Conservation (phyloP, 768 basidiomycete genomes). For the Omphalotus guepiniiformis region DNA sequence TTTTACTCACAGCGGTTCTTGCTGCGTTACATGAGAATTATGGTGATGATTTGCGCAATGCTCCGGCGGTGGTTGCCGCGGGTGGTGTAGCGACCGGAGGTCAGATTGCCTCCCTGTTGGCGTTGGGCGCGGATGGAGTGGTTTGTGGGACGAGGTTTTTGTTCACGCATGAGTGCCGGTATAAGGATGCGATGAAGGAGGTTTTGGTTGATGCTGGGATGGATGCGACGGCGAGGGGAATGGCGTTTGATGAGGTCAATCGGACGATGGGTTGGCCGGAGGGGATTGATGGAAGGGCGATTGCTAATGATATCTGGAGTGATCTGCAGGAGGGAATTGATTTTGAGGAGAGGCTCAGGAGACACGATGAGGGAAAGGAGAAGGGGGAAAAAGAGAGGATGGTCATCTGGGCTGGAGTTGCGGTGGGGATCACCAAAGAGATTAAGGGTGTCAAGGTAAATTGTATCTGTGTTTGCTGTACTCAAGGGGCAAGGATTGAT, state of each 20-base stretch:
- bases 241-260: constrained; percentile 38
- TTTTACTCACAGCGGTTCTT: constrained; percentile 32
- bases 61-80: constrained; percentile 39
- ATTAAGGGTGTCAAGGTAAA: constrained; percentile 26
- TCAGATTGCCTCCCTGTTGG: constrained; percentile 37
- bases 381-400: constrained; percentile 26
- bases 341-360: constrained; percentile 25
- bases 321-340: constrained; percentile 26
- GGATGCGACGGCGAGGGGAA: constrained; percentile 31
- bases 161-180: constrained; percentile 40
- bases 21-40: no score
- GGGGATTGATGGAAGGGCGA: constrained; percentile 40
- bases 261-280: constrained; percentile 39
- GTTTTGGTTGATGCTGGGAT: constrained; percentile 30
- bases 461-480: no score
- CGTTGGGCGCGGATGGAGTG: constrained; percentile 40
- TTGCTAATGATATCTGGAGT: constrained; percentile 33
- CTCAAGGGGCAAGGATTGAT: neutral
- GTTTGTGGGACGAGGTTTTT: constrained; percentile 47
- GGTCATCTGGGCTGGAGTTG: constrained; percentile 41
- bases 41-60: constrained; percentile 22
- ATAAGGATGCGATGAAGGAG: constrained; percentile 32
- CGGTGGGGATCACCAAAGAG: constrained; percentile 30
- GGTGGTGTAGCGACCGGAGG: constrained; percentile 45
- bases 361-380: constrained; percentile 24